phyloP scores from a whole-genome alignment of 176 grass and related monocot species.

The Metroxylon sagu region DNA sequence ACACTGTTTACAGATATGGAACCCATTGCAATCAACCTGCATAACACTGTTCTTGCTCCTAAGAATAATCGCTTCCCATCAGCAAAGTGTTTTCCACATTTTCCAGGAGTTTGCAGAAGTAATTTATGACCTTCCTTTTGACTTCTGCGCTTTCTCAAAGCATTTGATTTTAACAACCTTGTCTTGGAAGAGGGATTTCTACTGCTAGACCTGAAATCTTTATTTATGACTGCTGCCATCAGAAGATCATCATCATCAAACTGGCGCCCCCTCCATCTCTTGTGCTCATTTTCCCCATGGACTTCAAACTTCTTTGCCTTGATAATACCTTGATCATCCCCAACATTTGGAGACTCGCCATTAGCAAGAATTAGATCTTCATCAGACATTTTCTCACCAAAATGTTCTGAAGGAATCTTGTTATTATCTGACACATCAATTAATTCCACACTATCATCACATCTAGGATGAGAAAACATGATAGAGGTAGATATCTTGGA shows the following conservation, averaged over 20 bases:
- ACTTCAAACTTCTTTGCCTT: background rate
- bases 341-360: conserved; percentile 13
- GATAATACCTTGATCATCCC: background rate
- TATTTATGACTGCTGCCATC: conserved; percentile 54
- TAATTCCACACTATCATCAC: too few relatives aligned
- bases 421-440: too few relatives aligned
- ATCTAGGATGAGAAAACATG: too few relatives aligned
- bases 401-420: too few relatives aligned
- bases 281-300: conserved; percentile 10
- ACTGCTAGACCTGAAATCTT: conserved; percentile 19
- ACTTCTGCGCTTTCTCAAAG: conserved; percentile 20
- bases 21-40: conserved; percentile 61
- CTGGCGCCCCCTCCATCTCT: conserved; percentile 15
- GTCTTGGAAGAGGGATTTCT: conserved; percentile 22
- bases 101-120: conserved; percentile 27
- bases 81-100: conserved; percentile 21
- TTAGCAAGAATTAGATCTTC: background rate
- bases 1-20: conserved; percentile 34
- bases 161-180: background rate
- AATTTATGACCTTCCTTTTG: conserved; percentile 24
- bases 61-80: conserved; percentile 18
- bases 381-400: too few relatives aligned
- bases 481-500: too few relatives aligned
- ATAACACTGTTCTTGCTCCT: conserved; percentile 60
- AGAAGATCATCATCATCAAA: conserved; percentile 62